Percentiles rank a stretch among this genome's conserved stretches.
These are phyloP conservation scores for Amylocarpus encephaloides DNA, from an alignment of 2,329 filamentous ascomycete genomes.

Conservation along the genomic window DNA sequence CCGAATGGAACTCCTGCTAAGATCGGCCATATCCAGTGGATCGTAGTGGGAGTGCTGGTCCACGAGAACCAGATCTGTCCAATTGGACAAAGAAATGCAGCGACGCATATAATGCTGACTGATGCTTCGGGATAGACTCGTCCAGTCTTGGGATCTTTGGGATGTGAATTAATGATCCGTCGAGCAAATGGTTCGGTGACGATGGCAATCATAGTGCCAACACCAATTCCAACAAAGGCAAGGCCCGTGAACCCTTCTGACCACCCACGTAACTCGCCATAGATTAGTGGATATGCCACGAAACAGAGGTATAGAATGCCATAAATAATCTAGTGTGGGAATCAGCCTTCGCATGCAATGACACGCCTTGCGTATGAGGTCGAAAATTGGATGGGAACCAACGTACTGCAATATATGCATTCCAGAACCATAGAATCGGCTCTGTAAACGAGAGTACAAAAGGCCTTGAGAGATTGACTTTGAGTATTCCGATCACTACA, in stretches of 20 bases:
- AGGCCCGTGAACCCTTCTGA: slow-evolving; percentile 65
- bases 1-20: slow-evolving; percentile 75
- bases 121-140: slow-evolving; percentile 72
- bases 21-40: slow-evolving; percentile 78
- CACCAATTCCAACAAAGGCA: slow-evolving; percentile 66
- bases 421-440: slow-evolving; percentile 70
- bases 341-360: neutral
- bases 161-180: slow-evolving; percentile 69
- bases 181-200: slow-evolving; percentile 65
- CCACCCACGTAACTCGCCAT: slow-evolving; percentile 69
- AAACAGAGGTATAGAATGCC: slow-evolving; percentile 86
- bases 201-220: slow-evolving; percentile 57
- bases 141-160: slow-evolving; percentile 67
- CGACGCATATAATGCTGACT: slow-evolving; percentile 73
- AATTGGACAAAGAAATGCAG: slow-evolving; percentile 64
- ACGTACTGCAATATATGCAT: slow-evolving; percentile 54
- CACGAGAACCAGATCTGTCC: slow-evolving; percentile 85
- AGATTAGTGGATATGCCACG: slow-evolving; percentile 83
- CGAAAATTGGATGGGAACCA: neutral
- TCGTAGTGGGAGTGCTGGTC: slow-evolving; percentile 70
- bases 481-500: slow-evolving; percentile 60
- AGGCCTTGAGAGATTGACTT: slow-evolving; percentile 69
- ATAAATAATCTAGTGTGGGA: slow-evolving; percentile 56
- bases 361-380: neutral
- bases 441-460: slow-evolving; percentile 73